Base-by-base conservation (phyloP, 2,329 filamentous ascomycete genomes). In the Pestalotiopsis sp. region DNA sequence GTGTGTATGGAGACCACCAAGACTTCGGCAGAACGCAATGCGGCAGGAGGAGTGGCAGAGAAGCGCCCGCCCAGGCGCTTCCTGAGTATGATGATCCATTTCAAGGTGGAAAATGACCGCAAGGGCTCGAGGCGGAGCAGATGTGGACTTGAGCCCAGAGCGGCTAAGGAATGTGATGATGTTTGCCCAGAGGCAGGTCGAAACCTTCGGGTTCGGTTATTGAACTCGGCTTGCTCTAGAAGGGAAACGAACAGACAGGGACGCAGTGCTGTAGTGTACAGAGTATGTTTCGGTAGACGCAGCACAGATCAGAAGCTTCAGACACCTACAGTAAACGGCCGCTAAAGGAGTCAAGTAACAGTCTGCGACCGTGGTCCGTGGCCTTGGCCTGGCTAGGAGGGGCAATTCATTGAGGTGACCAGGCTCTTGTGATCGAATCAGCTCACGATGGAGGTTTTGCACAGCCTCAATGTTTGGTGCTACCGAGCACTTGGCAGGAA, bases 1-100 rank as follows among this genome's bases (percentile, higher is more conserved):
- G 59, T 39, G 31, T 36, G 20, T 36, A 39, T 27, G 25, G n/a
- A 23, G n/a, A 23, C 57, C 20, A 66, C 63, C 49, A 66, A 66
- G 63, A 38, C 45, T 31, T 38, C 52, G 63, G 62, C 25, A 56
- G 14, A 38, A 66, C 63, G 49, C 63, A 65, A 66, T 66, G 25
- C 57, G 63, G 63, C 63, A 66, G 63, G 63, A 49, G 63, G 36
- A 38, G 14, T 12, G 5, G 23, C 38, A 65, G 59, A 27, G 9
- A 52, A 52, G 45, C 14, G 45, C 45, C 45, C 45, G 45, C 45
- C 45, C 45, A 65, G 14, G 38, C 38, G 41, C 63, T 36, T 45
- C 25, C 45, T n/a, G 57, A 45, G 27, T 11, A 20, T 57, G 41
- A 23, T 66, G 23, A 25, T 57, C 41, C 49, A 23, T 25, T 49